Evolutionary conservation across 345 rosid genomes (phyloP), one percentile per base, ranked within the genome.

Genomic region (Microthlaspi erraticum): DNA sequence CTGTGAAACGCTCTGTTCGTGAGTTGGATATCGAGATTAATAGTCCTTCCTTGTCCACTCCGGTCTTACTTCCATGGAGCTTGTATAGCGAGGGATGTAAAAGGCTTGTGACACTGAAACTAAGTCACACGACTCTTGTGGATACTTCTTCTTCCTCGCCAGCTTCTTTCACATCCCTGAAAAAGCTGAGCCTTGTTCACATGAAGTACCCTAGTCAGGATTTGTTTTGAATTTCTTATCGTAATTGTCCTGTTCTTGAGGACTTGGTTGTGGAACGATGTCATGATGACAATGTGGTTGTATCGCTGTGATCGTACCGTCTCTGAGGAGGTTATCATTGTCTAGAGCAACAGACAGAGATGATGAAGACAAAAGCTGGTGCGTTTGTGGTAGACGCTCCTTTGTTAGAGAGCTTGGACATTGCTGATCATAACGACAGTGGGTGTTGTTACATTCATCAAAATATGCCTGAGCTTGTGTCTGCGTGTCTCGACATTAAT

Each of bases 341-440:
- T 0, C 0, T 34, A 26, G 7, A 5, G 1, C 17, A 26, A 0
- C 2, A 23, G 5, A 13, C 9, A 16, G 0, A 59, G 1, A n/a
- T 4, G 8, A 0, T 8, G 34, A 1, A 2, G 0, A 8, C 10
- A 31, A 10, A n/a, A n/a, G n/a, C 7, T 10, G n/a, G 3, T 3
- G 14, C 29, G 9, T 60, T 14, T 43, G 51, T 60, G 26, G 43
- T 60, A 29, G 39, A 60, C 43, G n/a, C 51, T 60, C 66, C 26
- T 43, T 60, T 20, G 29, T 60, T 64, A 13, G 45, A 64, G 4
- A 3, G 1, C 16, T 61, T 61, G 31, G 13, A 8, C 0, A 11
- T 61, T 14, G 1, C 0, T 29, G 66, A 61, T 26, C 8, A n/a
- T 4, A 4, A 33, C 9, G 1, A 20, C 23, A 4, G 5, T 10